Evolutionary conservation across 106 monocot genomes (phyloP).

Genomic region (Dendrobium chrysotoxum): DNA sequence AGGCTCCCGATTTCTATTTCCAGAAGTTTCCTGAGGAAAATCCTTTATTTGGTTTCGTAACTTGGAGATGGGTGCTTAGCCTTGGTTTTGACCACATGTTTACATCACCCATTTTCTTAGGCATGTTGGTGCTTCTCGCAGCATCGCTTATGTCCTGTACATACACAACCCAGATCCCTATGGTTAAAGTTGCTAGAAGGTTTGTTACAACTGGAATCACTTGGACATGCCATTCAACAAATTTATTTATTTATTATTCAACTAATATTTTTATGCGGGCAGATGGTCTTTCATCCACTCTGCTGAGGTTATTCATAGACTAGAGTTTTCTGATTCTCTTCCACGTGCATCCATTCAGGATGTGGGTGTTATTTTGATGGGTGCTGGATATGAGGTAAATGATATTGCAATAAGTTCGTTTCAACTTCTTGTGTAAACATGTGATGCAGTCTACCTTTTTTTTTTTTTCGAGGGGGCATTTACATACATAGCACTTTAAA

Average conservation of each 20-base stretch:
- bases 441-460: too few relatives aligned
- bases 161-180: slow-evolving; percentile 88
- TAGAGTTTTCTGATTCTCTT: slow-evolving; percentile 75
- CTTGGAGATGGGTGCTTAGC: slow-evolving; percentile 79
- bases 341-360: slow-evolving; percentile 84
- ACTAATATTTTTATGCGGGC: slow-evolving; percentile 9
- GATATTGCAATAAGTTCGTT: background rate
- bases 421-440: background rate
- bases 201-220: slow-evolving; percentile 5
- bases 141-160: slow-evolving; percentile 98
- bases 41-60: slow-evolving; percentile 60
- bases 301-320: slow-evolving; percentile 58
- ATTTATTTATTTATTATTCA: background rate
- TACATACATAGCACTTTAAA: too few relatives aligned
- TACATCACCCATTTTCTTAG: slow-evolving; percentile 83
- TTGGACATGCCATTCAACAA: background rate
- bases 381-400: slow-evolving; percentile 81
- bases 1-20: slow-evolving; percentile 76
- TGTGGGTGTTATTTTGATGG: slow-evolving; percentile 81
- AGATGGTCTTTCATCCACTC: slow-evolving; percentile 95
- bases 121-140: slow-evolving; percentile 76
- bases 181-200: slow-evolving; percentile 90
- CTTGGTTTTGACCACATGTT: slow-evolving; percentile 99
- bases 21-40: slow-evolving; percentile 76
- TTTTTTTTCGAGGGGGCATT: too few relatives aligned